Conservation (phyloP, 2,329 filamentous ascomycete genomes). For the Pyricularia grisea region DNA sequence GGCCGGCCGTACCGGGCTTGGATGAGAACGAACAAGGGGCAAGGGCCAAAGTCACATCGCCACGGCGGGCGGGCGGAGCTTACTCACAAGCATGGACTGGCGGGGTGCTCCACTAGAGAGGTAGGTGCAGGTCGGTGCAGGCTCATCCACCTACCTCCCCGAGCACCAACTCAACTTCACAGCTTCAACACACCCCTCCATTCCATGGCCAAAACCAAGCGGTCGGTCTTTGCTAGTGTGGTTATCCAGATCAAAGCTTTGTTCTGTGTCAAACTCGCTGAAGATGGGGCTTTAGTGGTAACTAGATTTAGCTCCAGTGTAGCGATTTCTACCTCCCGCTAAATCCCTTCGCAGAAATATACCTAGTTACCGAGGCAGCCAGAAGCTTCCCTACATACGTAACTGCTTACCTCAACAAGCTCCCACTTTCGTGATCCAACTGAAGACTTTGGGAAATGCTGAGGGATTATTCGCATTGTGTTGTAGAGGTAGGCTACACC, state of each 20-base stretch:
- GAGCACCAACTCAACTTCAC: neutral
- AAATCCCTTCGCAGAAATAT: neutral
- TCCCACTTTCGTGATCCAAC: neutral
- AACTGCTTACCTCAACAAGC: neutral
- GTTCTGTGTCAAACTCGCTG: neutral
- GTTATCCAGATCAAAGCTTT: neutral
- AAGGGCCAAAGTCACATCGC: constrained; percentile 1
- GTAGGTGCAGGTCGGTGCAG: neutral
- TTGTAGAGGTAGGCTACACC: neutral
- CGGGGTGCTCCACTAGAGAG: neutral
- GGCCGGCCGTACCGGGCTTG: neutral
- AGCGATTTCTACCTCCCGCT: neutral
- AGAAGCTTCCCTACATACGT: neutral
- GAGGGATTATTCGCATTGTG: neutral
- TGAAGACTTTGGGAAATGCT: neutral
- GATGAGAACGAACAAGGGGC: neutral
- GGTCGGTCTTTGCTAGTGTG: neutral
- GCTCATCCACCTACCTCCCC: neutral
- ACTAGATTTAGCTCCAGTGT: neutral
- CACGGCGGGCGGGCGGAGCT: constrained; percentile 1
- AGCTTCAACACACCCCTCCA: neutral
- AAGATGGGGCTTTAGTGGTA: neutral
- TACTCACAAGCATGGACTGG: constrained; percentile 1
- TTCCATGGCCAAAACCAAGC: neutral
- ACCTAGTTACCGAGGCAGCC: neutral